phyloP scores from a whole-genome alignment of 805 yeast species.

The Wilhelminamyces savonicus region DNA sequence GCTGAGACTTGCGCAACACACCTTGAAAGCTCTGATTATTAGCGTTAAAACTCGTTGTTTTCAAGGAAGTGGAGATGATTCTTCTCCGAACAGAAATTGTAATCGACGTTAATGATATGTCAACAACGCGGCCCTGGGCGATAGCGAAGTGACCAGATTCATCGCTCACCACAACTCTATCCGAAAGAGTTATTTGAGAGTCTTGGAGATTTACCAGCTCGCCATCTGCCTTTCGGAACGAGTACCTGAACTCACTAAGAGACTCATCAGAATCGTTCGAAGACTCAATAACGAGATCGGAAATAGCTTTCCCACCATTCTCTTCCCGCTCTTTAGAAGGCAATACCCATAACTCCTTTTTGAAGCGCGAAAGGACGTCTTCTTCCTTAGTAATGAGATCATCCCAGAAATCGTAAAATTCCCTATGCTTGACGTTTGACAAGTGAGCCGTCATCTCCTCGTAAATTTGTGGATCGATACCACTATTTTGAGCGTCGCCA shows the following conservation, averaged over 20 bases:
- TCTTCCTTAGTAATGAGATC: slow-evolving; percentile 69
- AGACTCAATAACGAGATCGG: slow-evolving; percentile 39
- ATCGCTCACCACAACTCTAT: slow-evolving; percentile 70
- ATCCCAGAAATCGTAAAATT: slow-evolving; percentile 72
- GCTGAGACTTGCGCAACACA: slow-evolving; percentile 24
- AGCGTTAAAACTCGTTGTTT: slow-evolving; percentile 35
- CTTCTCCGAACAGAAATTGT: slow-evolving; percentile 49
- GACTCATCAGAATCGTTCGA: slow-evolving; percentile 14
- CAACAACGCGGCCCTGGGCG: slow-evolving; percentile 53
- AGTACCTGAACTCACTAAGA: slow-evolving; percentile 36
- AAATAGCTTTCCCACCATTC: slow-evolving; percentile 52
- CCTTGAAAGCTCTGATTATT: slow-evolving; percentile 49
- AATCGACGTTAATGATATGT: slow-evolving; percentile 37
- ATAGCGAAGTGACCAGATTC: slow-evolving; percentile 73
- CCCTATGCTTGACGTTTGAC: no score
- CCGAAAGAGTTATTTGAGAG: slow-evolving; percentile 51
- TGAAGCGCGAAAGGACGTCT: slow-evolving; percentile 42
- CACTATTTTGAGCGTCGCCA: slow-evolving; percentile 51
- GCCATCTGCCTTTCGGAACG: slow-evolving; percentile 34
- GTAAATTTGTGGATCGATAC: slow-evolving; percentile 44
- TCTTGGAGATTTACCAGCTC: slow-evolving; percentile 11
- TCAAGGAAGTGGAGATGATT: slow-evolving; percentile 38
- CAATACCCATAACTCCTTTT: slow-evolving; percentile 65
- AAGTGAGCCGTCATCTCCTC: slow-evolving; percentile 48
- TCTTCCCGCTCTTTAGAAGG: slow-evolving; percentile 55